These are phyloP conservation scores for Rhodotorula glutinis DNA, from an alignment of 1,284 basidiomycete genomes.

Conservation along the genomic window DNA sequence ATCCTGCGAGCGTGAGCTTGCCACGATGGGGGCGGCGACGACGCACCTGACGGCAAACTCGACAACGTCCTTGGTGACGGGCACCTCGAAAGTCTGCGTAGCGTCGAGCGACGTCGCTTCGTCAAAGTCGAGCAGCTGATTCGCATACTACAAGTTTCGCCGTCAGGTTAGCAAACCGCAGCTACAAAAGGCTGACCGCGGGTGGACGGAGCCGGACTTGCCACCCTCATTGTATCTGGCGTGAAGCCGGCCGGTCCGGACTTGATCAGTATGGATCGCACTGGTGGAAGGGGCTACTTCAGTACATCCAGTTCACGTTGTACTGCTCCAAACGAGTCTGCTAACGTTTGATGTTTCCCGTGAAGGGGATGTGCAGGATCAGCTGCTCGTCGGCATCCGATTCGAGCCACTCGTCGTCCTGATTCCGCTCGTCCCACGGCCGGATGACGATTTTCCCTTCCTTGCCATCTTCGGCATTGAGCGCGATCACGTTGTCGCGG, in stretches of 20 bases:
- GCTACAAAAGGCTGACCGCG: no score
- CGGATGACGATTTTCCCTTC: constrained; percentile 37
- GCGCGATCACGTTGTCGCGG: constrained; percentile 40
- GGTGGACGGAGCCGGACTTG: no score
- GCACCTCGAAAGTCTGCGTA: constrained; percentile 43
- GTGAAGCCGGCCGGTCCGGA: constrained; percentile 39
- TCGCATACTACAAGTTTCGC: constrained; percentile 28
- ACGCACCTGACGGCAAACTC: constrained; percentile 42
- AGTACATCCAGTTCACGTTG: no score
- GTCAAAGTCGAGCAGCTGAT: constrained; percentile 43
- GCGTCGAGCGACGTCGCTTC: constrained; percentile 35
- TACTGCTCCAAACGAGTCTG: background rate
- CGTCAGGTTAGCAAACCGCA: no score
- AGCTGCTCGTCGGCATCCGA: constrained; percentile 42
- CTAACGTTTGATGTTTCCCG: constrained; percentile 41
- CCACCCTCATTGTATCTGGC: constrained; percentile 28
- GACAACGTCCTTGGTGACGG: constrained; percentile 36
- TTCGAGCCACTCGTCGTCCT: constrained; percentile 39
- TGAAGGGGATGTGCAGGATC: constrained; percentile 42
- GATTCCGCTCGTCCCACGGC: constrained; percentile 41
- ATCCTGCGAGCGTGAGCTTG: no score
- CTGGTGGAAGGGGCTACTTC: background rate
- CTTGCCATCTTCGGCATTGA: constrained; percentile 38
- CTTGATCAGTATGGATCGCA: constrained; percentile 43
- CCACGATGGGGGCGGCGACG: no score